These are phyloP conservation scores for Podospora didyma DNA, from an alignment of 495 filamentous ascomycete genomes.

Conservation along the genomic window DNA sequence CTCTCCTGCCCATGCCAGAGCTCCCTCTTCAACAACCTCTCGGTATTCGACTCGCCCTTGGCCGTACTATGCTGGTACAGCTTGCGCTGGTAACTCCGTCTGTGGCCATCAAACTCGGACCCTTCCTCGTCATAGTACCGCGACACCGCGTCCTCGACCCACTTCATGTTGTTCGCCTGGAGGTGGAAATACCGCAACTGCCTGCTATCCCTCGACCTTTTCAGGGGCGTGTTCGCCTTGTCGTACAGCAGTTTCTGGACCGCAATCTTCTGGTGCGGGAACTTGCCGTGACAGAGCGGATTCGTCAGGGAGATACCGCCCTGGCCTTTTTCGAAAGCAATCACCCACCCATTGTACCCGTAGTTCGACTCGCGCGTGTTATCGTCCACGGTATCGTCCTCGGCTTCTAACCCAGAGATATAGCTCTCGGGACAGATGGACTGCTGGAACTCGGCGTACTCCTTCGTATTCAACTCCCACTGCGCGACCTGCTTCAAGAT, in stretches of 20 bases:
- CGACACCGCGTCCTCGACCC: slow-evolving; percentile 24
- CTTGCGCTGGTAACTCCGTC: slow-evolving; percentile 10
- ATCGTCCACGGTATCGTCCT: slow-evolving; percentile 20
- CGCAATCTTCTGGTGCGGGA: slow-evolving; percentile 27
- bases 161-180: slow-evolving; percentile 29
- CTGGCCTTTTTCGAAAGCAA: slow-evolving; percentile 19
- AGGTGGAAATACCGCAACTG: slow-evolving; percentile 27
- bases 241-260: slow-evolving; percentile 22
- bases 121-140: slow-evolving; percentile 23
- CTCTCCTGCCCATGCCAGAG: slow-evolving; percentile 26
- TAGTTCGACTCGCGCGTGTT: slow-evolving; percentile 20
- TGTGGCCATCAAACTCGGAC: slow-evolving; percentile 10
- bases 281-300: slow-evolving; percentile 19
- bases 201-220: slow-evolving; percentile 11
- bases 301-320: slow-evolving; percentile 18
- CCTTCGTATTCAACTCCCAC: slow-evolving; percentile 12
- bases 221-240: slow-evolving; percentile 15
- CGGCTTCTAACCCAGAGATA: slow-evolving; percentile 14
- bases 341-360: slow-evolving; percentile 27
- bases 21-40: slow-evolving; percentile 22
- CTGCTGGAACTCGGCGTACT: slow-evolving; percentile 8
- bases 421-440: slow-evolving; percentile 15
- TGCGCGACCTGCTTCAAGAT: slow-evolving; percentile 20
- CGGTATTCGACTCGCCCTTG: slow-evolving; percentile 22
- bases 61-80: slow-evolving; percentile 11